phyloP scores from a whole-genome alignment of 2,329 filamentous ascomycete genomes.

The Pseudonectria foliicola region DNA sequence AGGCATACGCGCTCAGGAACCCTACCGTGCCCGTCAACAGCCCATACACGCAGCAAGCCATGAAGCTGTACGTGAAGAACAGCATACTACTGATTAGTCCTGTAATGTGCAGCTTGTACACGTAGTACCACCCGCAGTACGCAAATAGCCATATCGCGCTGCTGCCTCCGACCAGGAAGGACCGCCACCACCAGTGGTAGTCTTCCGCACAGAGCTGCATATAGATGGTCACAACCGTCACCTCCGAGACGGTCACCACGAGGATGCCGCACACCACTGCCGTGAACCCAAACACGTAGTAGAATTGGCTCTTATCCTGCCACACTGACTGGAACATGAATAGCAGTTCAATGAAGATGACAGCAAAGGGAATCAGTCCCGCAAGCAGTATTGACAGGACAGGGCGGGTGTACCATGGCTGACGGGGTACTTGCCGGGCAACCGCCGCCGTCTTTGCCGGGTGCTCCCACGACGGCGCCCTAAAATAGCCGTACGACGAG shows the following conservation, averaged over 20 bases:
- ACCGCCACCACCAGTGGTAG: slow-evolving; percentile 90
- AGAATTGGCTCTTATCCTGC: slow-evolving; percentile 87
- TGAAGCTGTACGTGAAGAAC: slow-evolving; percentile 79
- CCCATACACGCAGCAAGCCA: slow-evolving; percentile 76
- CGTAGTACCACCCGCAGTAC: slow-evolving; percentile 81
- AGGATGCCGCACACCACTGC: slow-evolving; percentile 66
- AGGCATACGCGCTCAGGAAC: slow-evolving; percentile 76
- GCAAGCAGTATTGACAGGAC: slow-evolving; percentile 61
- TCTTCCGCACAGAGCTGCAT: slow-evolving; percentile 79
- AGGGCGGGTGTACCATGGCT: slow-evolving; percentile 67
- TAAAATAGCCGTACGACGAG: slow-evolving; percentile 67
- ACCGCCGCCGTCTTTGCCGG: slow-evolving; percentile 70
- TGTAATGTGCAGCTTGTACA: slow-evolving; percentile 70
- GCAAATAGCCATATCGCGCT: slow-evolving; percentile 75
- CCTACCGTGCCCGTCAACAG: slow-evolving; percentile 77
- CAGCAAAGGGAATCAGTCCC: slow-evolving; percentile 75
- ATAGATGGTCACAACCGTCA: slow-evolving; percentile 77
- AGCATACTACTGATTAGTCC: slow-evolving; percentile 73
- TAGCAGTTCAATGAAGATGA: slow-evolving; percentile 80
- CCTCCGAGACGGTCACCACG: slow-evolving; percentile 70
- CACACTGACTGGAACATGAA: slow-evolving; percentile 83
- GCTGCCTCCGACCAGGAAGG: slow-evolving; percentile 70
- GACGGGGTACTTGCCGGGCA: slow-evolving; percentile 65
- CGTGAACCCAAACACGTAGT: slow-evolving; percentile 85
- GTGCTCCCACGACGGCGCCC: slow-evolving; percentile 65